phyloP scores from a whole-genome alignment of 2,329 filamentous ascomycete species.

The Paecilomyces sp. region DNA sequence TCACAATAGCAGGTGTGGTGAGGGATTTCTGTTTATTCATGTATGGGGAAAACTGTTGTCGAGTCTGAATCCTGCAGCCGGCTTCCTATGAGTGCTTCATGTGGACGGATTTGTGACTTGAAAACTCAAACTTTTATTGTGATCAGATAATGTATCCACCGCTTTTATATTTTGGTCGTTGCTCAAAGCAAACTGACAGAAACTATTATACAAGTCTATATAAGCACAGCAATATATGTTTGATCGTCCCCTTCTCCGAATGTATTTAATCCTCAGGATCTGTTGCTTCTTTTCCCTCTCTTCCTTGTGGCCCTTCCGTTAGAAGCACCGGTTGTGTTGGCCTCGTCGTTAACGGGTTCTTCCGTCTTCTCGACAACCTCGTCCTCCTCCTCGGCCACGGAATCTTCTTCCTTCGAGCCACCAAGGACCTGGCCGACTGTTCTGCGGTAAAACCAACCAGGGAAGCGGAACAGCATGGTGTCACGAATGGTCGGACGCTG shows the following conservation, averaged over 20 bases:
- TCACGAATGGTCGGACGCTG: slow-evolving; percentile 68
- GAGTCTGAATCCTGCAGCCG: background rate
- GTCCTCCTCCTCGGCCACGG: slow-evolving; percentile 11
- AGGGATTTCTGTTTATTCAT: too few relatives aligned
- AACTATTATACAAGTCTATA: background rate
- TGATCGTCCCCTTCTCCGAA: background rate
- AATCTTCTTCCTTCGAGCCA: slow-evolving; percentile 6
- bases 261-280: slow-evolving; percentile 10
- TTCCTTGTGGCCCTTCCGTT: slow-evolving; percentile 15
- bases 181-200: background rate
- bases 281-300: slow-evolving; percentile 22
- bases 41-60: too few relatives aligned
- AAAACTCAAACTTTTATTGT: background rate
- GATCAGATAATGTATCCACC: background rate
- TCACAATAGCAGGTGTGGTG: too few relatives aligned
- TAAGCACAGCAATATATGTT: background rate
- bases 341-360: slow-evolving; percentile 10
- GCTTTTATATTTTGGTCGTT: background rate
- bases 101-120: background rate
- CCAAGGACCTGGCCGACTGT: slow-evolving; percentile 22
- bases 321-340: slow-evolving; percentile 17
- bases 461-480: slow-evolving; percentile 74
- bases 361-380: background rate
- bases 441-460: slow-evolving; percentile 61
- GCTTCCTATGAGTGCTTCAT: background rate